These are phyloP conservation scores for Basidioascus undulatus DNA, from an alignment of 768 basidiomycete genomes.

Conservation along the genomic window DNA sequence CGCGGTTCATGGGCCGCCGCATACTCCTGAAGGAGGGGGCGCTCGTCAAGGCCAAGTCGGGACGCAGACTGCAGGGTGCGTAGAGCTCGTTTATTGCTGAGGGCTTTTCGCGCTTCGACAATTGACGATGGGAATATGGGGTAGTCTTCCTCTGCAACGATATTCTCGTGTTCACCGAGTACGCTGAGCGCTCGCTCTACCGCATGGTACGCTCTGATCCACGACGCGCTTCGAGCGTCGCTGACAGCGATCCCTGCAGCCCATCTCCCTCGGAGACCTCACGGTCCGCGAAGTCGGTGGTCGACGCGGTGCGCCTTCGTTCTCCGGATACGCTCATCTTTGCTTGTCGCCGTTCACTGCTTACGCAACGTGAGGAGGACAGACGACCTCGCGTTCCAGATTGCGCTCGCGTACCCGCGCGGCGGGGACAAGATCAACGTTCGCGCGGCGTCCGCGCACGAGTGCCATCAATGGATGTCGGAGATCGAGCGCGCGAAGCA, in stretches of 20 bases:
- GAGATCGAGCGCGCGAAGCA: conserved; percentile 23
- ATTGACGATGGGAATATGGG: too few species aligned
- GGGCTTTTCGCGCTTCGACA: too few species aligned
- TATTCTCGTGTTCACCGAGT: conserved; percentile 64
- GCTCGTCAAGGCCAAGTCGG: conserved; percentile 49
- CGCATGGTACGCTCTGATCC: not conserved
- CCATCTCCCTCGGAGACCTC: conserved; percentile 14
- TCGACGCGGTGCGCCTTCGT: conserved; percentile 3
- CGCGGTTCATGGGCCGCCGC: conserved; percentile 58
- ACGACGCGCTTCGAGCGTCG: too few species aligned
- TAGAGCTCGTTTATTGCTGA: too few species aligned
- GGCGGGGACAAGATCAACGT: conserved; percentile 46
- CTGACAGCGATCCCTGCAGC: conserved; percentile 4
- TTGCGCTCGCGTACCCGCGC: conserved; percentile 41
- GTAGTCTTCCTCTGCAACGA: conserved; percentile 74
- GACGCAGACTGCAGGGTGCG: conserved; percentile 32
- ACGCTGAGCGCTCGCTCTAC: conserved; percentile 20
- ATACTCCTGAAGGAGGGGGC: conserved; percentile 54
- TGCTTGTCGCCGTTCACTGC: not conserved
- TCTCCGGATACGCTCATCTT: conserved; percentile 6
- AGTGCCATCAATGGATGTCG: conserved; percentile 32
- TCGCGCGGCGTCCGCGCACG: conserved; percentile 31
- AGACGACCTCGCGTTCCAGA: conserved; percentile 48
- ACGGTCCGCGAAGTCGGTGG: conserved; percentile 3
- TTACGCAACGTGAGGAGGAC: not conserved